Percentiles rank a stretch among this genome's conserved stretches.
phyloP scores from a whole-genome alignment of 192 early-diverging fungal genomes.

The Physocladia obscura region DNA sequence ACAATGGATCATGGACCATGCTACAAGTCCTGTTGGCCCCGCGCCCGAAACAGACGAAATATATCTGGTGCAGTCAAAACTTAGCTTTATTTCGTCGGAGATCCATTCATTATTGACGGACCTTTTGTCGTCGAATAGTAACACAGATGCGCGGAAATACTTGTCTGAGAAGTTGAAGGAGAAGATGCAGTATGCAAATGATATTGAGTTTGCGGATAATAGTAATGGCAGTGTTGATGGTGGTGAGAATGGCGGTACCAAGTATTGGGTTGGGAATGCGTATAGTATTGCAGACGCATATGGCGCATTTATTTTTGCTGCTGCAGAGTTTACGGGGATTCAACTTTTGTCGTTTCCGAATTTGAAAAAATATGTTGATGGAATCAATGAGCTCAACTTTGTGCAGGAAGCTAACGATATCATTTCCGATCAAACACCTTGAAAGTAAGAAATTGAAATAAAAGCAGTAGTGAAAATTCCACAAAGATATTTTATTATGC shows the following conservation, averaged over 20 bases:
- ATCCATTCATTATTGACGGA: conserved; percentile 14
- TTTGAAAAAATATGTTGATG: conserved; percentile 26
- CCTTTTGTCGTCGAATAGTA: conserved; percentile 24
- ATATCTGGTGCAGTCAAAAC: conserved; percentile 39
- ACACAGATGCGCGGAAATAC: conserved; percentile 13
- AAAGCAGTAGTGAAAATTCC: too few species aligned
- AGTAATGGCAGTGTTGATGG: too few species aligned
- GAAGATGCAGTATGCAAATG: conserved; percentile 28
- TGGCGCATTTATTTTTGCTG: conserved; percentile 29
- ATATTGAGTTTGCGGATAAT: conserved; percentile 35
- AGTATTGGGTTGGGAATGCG: conserved; percentile 33
- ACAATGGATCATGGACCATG: conserved; percentile 6
- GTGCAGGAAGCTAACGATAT: conserved; percentile 32
- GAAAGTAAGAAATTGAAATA: too few species aligned
- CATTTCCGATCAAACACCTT: too few species aligned
- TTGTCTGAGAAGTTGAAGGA: not conserved
- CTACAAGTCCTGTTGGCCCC: not conserved
- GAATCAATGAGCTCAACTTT: conserved; percentile 29
- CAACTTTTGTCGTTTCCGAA: conserved; percentile 27
- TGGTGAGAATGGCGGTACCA: too few species aligned
- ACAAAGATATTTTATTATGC: too few species aligned
- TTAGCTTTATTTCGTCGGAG: conserved; percentile 29
- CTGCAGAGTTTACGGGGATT: conserved; percentile 17
- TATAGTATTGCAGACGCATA: conserved; percentile 40
- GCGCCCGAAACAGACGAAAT: not conserved